Evolutionary conservation across 2,329 filamentous ascomycete genomes (phyloP), one percentile per base, ranked within the genome.

Genomic region (Paracamarosporium sp.): DNA sequence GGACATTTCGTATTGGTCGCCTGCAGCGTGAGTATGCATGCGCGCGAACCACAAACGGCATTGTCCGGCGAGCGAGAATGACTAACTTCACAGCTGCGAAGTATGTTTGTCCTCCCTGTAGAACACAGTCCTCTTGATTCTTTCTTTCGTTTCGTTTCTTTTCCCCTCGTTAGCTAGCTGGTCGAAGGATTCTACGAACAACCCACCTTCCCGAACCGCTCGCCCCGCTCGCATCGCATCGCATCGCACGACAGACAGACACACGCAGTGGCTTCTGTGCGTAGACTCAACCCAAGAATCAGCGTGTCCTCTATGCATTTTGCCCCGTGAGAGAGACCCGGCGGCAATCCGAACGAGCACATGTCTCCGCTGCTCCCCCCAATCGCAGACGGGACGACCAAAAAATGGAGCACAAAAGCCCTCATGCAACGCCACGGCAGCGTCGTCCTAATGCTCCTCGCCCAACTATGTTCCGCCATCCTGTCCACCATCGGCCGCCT

Each of bases 391-490:
- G n/a, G n/a, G n/a, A n/a, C n/a, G n/a, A n/a, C 11, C 20, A 11
- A 12, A 20, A 40, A 17, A 20, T 17, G 30, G 9, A 22, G 35
- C 7, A 2, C 12, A 6, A 12, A 13, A 22, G 22, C 20, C 13
- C 12, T 40, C 13, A 31, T 51, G 25, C 36, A 51, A 7, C 24
- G 48, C 9, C 48, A 51, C 27, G 36, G 36, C 25, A 41, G 48
- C 36, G 43, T 51, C 24, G 27, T 31, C 12, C 48, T 51, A n/a
- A 51, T 51, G 48, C 48, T 51, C 3, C 20, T 36, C 11, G 48
- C 48, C 2, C 48, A 51, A 27, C 17, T 51, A 12, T 25, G 25
- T 36, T 51, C 48, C 17, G 48, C 48, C 1, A 43, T 51, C 4
- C 48, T 51, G 4, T 24, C 48, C 4, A 51, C 48, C 25, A 51